Base-by-base conservation (phyloP, 1,284 basidiomycete species). In the Pseudozyma tsukubaensis region DNA sequence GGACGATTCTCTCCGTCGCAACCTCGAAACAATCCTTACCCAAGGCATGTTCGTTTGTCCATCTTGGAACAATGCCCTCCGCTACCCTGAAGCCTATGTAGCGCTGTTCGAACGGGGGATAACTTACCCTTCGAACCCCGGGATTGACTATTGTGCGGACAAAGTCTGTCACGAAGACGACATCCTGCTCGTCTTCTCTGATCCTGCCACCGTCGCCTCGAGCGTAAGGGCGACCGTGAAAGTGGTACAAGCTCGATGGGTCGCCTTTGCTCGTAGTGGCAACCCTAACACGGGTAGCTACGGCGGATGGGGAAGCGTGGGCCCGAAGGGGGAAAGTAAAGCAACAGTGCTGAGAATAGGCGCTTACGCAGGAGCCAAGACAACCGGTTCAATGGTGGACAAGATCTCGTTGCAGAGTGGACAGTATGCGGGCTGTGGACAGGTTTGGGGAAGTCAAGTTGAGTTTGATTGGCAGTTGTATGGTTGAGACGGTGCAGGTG, bases 141-240 rank as follows among this genome's bases (percentile, higher is more conserved):
- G 59, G 19, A 69, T 59, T 37, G 65, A 74, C 59, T 81, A 81
- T 60, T 81, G 79, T 43, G 11, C 36, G 4, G 37, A 36, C 10
- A 54, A 50, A 10, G 71, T 77, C 16, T 81, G 79, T 53, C 79
- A 81, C 70, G 79, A 81, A 40, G 79, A 81, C 62, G 79, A 81
- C 59, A 80, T 81, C 34, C 57, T 48, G 39, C 58, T 73, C 12
- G 47, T 80, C 40, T 81, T 81, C 29, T 52, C 59, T 11, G 66
- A 67, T 34, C 56, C 58, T 0, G 50, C 43, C 45, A 56, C 51
- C 13, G 43, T 70, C 10, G 54, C 54, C 12, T 44, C 50, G 12
- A 29, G 56, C 3, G 37, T 50, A 13, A 16, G 29, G 14, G 40
- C 34, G 16, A 24, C 57, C 8, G 51, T 60, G 16, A 40, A 48